phyloP scores from a whole-genome alignment of 1,284 basidiomycete genomes.

The Ganoderma lucidum region DNA sequence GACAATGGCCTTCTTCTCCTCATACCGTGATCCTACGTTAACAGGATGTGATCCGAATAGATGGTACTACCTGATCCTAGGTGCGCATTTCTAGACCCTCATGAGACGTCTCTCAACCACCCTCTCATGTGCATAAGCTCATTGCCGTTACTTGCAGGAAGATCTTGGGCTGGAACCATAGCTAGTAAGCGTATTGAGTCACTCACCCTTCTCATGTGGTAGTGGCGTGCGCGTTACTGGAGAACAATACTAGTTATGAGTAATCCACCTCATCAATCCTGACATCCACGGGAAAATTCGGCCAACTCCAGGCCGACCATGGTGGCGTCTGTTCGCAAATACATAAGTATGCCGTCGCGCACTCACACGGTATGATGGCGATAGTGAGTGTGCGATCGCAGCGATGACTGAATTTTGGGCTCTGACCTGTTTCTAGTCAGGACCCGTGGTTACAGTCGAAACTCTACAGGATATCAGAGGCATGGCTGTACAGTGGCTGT shows the following conservation, averaged over 20 bases:
- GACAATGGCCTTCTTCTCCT: background rate
- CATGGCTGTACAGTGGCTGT: slow-evolving; percentile 9
- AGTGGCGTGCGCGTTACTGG: background rate
- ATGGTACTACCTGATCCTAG: background rate
- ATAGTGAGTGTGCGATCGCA: background rate
- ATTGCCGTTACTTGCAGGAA: background rate
- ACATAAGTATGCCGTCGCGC: background rate
- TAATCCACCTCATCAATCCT: background rate
- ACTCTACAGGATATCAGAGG: background rate
- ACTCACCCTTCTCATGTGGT: background rate
- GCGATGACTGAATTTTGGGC: background rate
- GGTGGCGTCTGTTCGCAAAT: background rate
- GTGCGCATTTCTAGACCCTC: background rate
- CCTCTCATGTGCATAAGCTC: background rate
- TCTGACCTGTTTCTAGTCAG: background rate
- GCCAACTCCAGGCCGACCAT: background rate
- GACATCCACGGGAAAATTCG: background rate
- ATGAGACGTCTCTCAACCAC: background rate
- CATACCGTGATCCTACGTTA: background rate
- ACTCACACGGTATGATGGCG: background rate
- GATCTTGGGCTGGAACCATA: background rate
- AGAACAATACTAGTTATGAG: background rate
- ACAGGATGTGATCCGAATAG: background rate
- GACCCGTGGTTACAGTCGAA: background rate
- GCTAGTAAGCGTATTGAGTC: background rate